Percentiles rank a stretch among this genome's conserved stretches.
Evolutionary conservation across 192 early-diverging fungal genomes (phyloP).

Genomic region (Entomortierella lignicola): DNA sequence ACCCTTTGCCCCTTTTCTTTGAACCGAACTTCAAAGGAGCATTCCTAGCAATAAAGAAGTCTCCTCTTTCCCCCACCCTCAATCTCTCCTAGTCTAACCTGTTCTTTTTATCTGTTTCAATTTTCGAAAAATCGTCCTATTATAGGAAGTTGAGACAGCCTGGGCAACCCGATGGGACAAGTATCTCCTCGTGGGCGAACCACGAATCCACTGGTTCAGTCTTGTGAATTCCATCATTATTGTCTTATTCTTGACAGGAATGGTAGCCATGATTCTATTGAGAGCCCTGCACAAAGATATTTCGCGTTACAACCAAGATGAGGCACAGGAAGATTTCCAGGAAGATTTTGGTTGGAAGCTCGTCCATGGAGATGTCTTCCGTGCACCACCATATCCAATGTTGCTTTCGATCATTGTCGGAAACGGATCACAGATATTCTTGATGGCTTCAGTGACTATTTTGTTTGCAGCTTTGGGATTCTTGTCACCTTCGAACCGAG

Average conservation of each 20-base stretch:
- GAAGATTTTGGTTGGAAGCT: constrained; percentile 99
- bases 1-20: no score
- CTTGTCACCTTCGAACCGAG: constrained; percentile 90
- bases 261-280: constrained; percentile 91
- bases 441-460: constrained; percentile 77
- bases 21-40: no score
- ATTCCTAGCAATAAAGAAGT: no score
- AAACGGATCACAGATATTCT: constrained; percentile 84
- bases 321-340: constrained; percentile 77
- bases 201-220: constrained; percentile 95
- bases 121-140: background rate
- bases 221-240: constrained; percentile 95
- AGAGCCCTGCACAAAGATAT: constrained; percentile 93
- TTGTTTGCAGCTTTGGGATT: constrained; percentile 96
- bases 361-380: constrained; percentile 98
- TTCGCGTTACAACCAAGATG: constrained; percentile 86
- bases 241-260: constrained; percentile 89
- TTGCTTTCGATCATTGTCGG: constrained; percentile 86
- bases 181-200: constrained; percentile 88
- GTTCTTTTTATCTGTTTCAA: no score
- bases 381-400: constrained; percentile 81
- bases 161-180: constrained; percentile 91
- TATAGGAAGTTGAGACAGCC: constrained; percentile 66
- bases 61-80: no score
- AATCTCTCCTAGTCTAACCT: no score